A percentile compares a stretch with the other conserved stretches of the same genome.
phyloP scores from a whole-genome alignment of 2,329 filamentous ascomycete species.

The Fusarium falciforme region DNA sequence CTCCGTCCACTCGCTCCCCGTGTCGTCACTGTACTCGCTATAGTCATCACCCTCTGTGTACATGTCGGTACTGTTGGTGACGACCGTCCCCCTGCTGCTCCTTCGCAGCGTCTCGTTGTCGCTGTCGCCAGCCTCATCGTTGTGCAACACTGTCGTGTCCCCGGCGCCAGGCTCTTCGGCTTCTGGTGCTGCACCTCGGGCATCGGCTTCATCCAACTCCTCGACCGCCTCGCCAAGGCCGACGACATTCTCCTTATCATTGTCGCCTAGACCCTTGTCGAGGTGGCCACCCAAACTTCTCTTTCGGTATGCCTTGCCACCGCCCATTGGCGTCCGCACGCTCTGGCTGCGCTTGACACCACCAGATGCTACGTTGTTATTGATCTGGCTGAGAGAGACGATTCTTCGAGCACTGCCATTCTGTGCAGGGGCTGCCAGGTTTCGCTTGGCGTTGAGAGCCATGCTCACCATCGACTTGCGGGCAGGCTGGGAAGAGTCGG shows the following conservation, averaged over 20 bases:
- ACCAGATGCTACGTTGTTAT: constrained; percentile 73
- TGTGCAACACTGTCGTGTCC: constrained; percentile 40
- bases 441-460: constrained; percentile 65
- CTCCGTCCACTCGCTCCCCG: constrained; percentile 62
- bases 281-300: constrained; percentile 73
- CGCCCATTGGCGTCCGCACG: constrained; percentile 69
- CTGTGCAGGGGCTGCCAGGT: constrained; percentile 57
- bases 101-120: constrained; percentile 64
- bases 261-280: constrained; percentile 62
- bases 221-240: constrained; percentile 72
- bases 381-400: constrained; percentile 90
- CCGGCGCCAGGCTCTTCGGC: constrained; percentile 36
- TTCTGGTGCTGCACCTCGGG: constrained; percentile 32
- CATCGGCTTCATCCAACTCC: constrained; percentile 56
- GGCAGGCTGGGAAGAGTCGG: constrained; percentile 39
- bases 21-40: constrained; percentile 56
- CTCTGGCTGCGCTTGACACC: constrained; percentile 83
- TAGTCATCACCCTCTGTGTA: constrained; percentile 53
- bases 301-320: constrained; percentile 66
- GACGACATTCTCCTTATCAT: constrained; percentile 71
- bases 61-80: constrained; percentile 54
- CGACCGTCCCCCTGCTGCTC: constrained; percentile 61
- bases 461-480: constrained; percentile 60
- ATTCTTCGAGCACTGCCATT: constrained; percentile 79
- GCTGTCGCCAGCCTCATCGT: constrained; percentile 52